phyloP scores from a whole-genome alignment of 371 early-diverging fungal genomes.

The Mortierella sp. region DNA sequence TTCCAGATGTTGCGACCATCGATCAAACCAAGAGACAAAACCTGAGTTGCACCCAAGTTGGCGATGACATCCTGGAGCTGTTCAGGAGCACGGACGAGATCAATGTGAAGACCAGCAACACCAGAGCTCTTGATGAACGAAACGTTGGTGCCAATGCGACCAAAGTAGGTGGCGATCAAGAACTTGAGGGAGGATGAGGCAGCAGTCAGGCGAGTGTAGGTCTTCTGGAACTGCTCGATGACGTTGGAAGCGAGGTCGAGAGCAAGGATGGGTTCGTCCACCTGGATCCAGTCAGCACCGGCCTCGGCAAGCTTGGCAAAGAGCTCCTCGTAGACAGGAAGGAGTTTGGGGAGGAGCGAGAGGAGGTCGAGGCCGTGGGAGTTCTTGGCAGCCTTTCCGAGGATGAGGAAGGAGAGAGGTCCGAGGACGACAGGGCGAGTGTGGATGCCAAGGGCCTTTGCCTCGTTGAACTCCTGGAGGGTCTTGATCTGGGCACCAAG shows the following conservation, averaged over 20 bases:
- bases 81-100: slow-evolving; percentile 88
- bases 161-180: slow-evolving; percentile 95
- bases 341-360: slow-evolving; percentile 75
- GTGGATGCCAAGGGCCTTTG: slow-evolving; percentile 89
- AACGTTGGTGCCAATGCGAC: slow-evolving; percentile 81
- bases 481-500: slow-evolving; percentile 77
- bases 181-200: slow-evolving; percentile 69
- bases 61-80: slow-evolving; percentile 79
- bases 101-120: slow-evolving; percentile 89
- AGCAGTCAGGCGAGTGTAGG: slow-evolving; percentile 76
- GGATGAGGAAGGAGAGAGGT: slow-evolving; percentile 88
- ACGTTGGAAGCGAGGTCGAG: slow-evolving; percentile 73
- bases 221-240: slow-evolving; percentile 61
- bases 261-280: slow-evolving; percentile 92
- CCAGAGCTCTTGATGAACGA: slow-evolving; percentile 71
- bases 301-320: slow-evolving; percentile 80
- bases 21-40: slow-evolving; percentile 89
- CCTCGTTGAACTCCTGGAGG: slow-evolving; percentile 90
- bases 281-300: slow-evolving; percentile 93
- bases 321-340: slow-evolving; percentile 84
- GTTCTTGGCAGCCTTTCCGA: slow-evolving; percentile 84
- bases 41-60: slow-evolving; percentile 60
- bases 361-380: slow-evolving; percentile 74
- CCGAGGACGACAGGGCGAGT: slow-evolving; percentile 94
- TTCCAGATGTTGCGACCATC: slow-evolving; percentile 98